Evolutionary conservation across 2,329 filamentous ascomycete genomes (phyloP).

Genomic region (Aspergillus pseudotamarii): DNA sequence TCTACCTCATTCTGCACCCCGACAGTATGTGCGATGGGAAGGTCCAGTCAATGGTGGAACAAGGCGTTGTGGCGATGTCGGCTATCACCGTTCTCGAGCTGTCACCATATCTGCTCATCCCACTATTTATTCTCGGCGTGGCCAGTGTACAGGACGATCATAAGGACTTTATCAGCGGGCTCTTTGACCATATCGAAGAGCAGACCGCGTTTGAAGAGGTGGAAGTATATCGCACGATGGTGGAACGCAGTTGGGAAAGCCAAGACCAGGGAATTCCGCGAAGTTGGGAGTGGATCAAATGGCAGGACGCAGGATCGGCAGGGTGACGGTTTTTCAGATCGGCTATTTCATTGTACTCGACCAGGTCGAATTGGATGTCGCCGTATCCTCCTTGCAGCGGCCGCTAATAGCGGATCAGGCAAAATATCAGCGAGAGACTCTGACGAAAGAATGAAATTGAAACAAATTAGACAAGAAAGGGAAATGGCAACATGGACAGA

Average conservation of each 20-base stretch:
- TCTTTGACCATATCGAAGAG: neutral
- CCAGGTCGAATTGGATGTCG: neutral
- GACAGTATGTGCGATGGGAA: neutral
- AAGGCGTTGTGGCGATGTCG: neutral
- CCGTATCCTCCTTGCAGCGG: neutral
- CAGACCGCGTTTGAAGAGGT: neutral
- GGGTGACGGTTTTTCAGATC: neutral
- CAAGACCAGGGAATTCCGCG: neutral
- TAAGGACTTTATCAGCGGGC: neutral
- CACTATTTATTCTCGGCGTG: neutral
- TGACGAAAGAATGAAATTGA: neutral
- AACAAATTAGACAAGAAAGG: neutral
- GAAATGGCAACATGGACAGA: neutral
- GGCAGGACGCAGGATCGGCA: neutral
- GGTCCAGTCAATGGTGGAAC: neutral
- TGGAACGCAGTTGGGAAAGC: neutral
- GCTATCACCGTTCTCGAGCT: neutral
- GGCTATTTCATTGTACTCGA: neutral
- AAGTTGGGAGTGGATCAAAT: neutral
- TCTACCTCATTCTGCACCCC: neutral
- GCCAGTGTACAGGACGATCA: neutral
- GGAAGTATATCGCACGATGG: neutral
- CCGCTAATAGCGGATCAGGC: neutral
- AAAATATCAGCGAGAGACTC: neutral
- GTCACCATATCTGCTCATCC: neutral